Evolutionary conservation across 768 basidiomycete species (phyloP).

Genomic region (Agaricus blazei): DNA sequence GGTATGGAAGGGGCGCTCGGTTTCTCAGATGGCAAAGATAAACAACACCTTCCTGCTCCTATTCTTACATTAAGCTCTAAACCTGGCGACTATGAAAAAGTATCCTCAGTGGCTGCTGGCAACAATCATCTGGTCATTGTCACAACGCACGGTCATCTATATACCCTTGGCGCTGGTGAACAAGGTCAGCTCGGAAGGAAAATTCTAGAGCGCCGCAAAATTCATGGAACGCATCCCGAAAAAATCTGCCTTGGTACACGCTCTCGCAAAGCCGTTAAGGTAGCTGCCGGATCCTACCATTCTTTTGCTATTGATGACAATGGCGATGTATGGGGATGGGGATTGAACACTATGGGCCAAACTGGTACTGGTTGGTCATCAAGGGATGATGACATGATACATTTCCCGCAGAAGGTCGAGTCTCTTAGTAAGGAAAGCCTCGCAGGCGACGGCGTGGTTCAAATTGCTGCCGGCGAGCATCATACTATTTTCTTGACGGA

Average conservation of each 20-base stretch:
- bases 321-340: conserved; percentile 92
- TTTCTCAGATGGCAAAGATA: conserved; percentile 61
- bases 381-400: conserved; percentile 47
- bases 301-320: conserved; percentile 86
- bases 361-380: conserved; percentile 55
- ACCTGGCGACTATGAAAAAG: conserved; percentile 64
- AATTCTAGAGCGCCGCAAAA: conserved; percentile 82
- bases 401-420: conserved; percentile 59
- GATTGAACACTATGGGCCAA: conserved; percentile 89
- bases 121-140: conserved; percentile 87
- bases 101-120: conserved; percentile 73
- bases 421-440: conserved; percentile 59
- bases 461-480: conserved; percentile 82
- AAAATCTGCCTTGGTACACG: conserved; percentile 72
- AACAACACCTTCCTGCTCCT: conserved; percentile 62
- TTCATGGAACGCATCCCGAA: conserved; percentile 86
- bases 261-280: conserved; percentile 48
- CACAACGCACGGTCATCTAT: conserved; percentile 83
- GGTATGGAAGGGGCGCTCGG: conserved; percentile 81
- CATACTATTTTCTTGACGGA: conserved; percentile 88
- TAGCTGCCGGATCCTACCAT: conserved; percentile 82
- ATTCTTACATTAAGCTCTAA: conserved; percentile 57
- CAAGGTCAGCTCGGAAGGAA: conserved; percentile 89
- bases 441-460: conserved; percentile 53
- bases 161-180: conserved; percentile 88